Conservation (phyloP, 1,284 basidiomycete genomes). For the Filobasidium uniguttulatum region DNA sequence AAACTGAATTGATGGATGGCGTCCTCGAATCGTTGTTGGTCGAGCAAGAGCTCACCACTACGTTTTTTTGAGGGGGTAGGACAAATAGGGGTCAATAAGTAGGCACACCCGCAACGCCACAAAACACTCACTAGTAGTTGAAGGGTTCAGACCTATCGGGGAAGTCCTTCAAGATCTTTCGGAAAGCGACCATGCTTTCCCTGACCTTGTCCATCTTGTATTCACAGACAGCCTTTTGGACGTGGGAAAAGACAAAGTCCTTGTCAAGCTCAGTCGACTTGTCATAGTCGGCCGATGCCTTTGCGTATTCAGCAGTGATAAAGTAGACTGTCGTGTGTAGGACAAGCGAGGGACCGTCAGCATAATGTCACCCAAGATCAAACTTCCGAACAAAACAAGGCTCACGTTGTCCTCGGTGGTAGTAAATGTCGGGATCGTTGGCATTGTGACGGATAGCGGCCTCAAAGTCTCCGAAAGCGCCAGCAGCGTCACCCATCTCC, state of each 20-base stretch:
- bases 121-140: slow-evolving; percentile 68
- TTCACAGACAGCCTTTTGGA: slow-evolving; percentile 91
- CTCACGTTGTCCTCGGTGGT: slow-evolving; percentile 90
- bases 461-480: slow-evolving; percentile 83
- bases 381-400: slow-evolving; percentile 3
- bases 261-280: slow-evolving; percentile 66
- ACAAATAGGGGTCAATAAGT: not conserved
- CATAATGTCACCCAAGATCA: not conserved
- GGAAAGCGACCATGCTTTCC: slow-evolving; percentile 79
- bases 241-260: slow-evolving; percentile 82
- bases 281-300: slow-evolving; percentile 79
- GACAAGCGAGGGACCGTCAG: not conserved
- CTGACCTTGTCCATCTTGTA: slow-evolving; percentile 76
- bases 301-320: slow-evolving; percentile 79
- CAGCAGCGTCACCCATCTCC: slow-evolving; percentile 72
- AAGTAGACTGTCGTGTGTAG: slow-evolving; percentile 58
- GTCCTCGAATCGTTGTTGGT: slow-evolving; percentile 79
- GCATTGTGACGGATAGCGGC: slow-evolving; percentile 71
- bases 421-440: slow-evolving; percentile 90
- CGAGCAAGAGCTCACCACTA: slow-evolving; percentile 88
- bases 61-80: not conserved
- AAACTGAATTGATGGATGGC: slow-evolving; percentile 91
- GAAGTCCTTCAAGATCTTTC: slow-evolving; percentile 65
- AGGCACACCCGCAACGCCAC: not conserved
- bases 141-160: slow-evolving; percentile 69